Percentiles rank a stretch among this genome's conserved stretches.
phyloP scores from a whole-genome alignment of 2,329 filamentous ascomycete genomes.

The Beauveria brongniartii region DNA sequence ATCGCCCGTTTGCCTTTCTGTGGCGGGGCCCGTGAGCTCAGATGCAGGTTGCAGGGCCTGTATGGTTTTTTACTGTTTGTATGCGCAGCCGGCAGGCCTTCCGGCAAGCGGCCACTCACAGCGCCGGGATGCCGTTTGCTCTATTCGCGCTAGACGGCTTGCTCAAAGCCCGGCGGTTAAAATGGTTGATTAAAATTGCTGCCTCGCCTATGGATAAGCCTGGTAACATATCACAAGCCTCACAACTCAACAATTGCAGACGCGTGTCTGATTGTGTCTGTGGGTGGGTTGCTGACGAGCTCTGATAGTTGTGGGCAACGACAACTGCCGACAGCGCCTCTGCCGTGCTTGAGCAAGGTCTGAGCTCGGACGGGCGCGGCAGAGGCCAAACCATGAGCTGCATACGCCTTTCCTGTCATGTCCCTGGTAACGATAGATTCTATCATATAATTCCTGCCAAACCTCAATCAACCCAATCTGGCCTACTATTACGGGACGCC shows the following conservation, averaged over 20 bases:
- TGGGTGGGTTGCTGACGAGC: background rate
- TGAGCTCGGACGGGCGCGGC: background rate
- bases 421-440: background rate
- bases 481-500: background rate
- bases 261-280: background rate
- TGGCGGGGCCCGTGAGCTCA: background rate
- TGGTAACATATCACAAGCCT: background rate
- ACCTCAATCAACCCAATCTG: too few species aligned
- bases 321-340: background rate
- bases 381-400: background rate
- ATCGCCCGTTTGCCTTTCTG: background rate
- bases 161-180: background rate
- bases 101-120: background rate
- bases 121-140: background rate
- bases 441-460: background rate
- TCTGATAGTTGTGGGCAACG: background rate
- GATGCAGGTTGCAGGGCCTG: background rate
- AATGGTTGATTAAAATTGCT: background rate
- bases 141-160: too few species aligned
- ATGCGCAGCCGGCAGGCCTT: background rate
- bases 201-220: background rate
- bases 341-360: background rate
- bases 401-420: background rate
- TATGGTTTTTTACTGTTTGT: constrained; percentile 3
- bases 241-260: background rate